Percentiles rank a stretch among this genome's conserved stretches.
Conservation (phyloP, 2,329 filamentous ascomycete species). For the Lachnellula hyalina region DNA sequence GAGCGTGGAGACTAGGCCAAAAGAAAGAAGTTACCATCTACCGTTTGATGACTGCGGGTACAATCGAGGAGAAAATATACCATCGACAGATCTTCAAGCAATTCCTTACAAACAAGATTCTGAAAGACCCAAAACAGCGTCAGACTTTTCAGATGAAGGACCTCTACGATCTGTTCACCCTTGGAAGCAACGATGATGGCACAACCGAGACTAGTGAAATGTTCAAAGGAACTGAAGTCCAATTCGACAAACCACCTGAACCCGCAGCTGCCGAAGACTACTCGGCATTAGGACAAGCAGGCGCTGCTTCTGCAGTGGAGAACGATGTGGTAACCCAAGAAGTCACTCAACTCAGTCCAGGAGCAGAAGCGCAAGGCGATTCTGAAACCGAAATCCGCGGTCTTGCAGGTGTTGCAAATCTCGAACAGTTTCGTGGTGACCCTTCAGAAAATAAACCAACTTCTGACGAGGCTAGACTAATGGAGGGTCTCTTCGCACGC, state of each 20-base stretch:
- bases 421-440: conserved; percentile 59
- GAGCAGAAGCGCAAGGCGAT: conserved; percentile 19
- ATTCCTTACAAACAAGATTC: conserved; percentile 91
- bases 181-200: conserved; percentile 61
- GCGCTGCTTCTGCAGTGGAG: conserved; percentile 10
- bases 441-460: conserved; percentile 35
- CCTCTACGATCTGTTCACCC: conserved; percentile 84
- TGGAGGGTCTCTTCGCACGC: conserved; percentile 83
- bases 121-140: conserved; percentile 89
- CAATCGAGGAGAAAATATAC: conserved; percentile 98
- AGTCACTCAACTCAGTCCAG: neutral
- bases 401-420: conserved; percentile 55
- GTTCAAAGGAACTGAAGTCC: conserved; percentile 82
- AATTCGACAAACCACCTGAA: conserved; percentile 43
- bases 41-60: conserved; percentile 94
- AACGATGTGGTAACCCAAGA: conserved; percentile 15
- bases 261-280: conserved; percentile 20
- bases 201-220: conserved; percentile 79
- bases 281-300: conserved; percentile 7
- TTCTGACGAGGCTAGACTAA: conserved; percentile 67
- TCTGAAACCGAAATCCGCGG: conserved; percentile 43
- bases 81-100: conserved; percentile 99
- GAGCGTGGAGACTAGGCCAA: conserved; percentile 93
- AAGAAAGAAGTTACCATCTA: conserved; percentile 95
- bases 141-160: conserved; percentile 88